phyloP scores from a whole-genome alignment of 164 flowering plant species.

The Euptelea pleiosperma region DNA sequence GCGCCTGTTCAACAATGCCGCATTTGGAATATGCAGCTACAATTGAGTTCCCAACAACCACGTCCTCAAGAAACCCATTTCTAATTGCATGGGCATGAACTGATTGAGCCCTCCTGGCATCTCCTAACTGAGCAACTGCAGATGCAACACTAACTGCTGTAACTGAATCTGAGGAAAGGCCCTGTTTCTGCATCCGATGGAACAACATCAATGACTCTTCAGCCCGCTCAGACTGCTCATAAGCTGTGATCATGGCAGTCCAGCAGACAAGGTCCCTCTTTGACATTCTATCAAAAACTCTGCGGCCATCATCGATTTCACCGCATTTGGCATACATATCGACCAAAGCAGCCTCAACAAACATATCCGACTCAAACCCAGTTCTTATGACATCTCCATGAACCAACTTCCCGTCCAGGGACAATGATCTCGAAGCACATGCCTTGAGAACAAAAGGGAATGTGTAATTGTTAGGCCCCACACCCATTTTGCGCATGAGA shows the following conservation, averaged over 20 bases:
- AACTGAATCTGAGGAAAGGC: slow-evolving; percentile 35
- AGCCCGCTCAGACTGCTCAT: slow-evolving; percentile 33
- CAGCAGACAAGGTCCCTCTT: slow-evolving; percentile 40
- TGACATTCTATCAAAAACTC: slow-evolving; percentile 40
- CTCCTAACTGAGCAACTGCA: slow-evolving; percentile 43
- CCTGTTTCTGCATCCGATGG: slow-evolving; percentile 32
- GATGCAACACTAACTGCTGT: slow-evolving; percentile 34
- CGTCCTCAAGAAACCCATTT: slow-evolving; percentile 30
- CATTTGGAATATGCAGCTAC: slow-evolving; percentile 39
- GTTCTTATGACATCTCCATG: slow-evolving; percentile 30
- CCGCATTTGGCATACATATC: slow-evolving; percentile 40
- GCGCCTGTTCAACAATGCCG: slow-evolving; percentile 27
- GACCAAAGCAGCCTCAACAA: slow-evolving; percentile 39
- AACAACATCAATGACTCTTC: slow-evolving; percentile 28
- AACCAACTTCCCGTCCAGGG: slow-evolving; percentile 25
- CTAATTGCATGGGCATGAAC: slow-evolving; percentile 33
- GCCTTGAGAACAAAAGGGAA: slow-evolving; percentile 46
- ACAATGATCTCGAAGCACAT: slow-evolving; percentile 25
- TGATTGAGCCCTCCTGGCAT: slow-evolving; percentile 23
- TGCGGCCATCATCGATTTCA: slow-evolving; percentile 22
- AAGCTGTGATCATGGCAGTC: slow-evolving; percentile 48
- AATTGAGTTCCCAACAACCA: slow-evolving; percentile 34
- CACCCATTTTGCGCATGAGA: slow-evolving; percentile 30
- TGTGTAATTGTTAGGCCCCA: slow-evolving; percentile 33
- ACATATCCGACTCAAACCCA: slow-evolving; percentile 33